A percentile compares a stretch with the other conserved stretches of the same genome.
These are phyloP conservation scores for Lodderomyces elongisporus DNA, from an alignment of 1,139 yeast genomes.

Conservation along the genomic window DNA sequence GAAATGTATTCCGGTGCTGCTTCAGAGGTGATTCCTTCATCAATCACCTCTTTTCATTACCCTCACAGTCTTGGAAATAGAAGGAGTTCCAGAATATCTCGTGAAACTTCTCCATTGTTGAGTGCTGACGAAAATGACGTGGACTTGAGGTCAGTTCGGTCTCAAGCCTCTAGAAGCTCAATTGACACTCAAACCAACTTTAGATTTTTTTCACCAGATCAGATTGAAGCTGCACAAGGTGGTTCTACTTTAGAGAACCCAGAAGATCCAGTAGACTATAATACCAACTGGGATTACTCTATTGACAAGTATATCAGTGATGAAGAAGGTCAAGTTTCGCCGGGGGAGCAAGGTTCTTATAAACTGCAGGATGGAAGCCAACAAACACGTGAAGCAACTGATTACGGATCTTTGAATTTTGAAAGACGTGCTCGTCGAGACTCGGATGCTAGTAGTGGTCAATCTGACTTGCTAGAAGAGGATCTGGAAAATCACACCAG, in stretches of 20 bases:
- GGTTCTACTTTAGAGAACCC: constrained; percentile 70
- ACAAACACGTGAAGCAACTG: constrained; percentile 15
- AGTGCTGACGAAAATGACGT: constrained; percentile 20
- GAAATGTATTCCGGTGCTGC: constrained; percentile 92
- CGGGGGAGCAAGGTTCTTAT: constrained; percentile 6
- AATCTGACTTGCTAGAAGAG: constrained; percentile 16
- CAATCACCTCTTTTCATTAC: constrained; percentile 84
- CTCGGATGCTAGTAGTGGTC: constrained; percentile 23
- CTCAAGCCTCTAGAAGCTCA: constrained; percentile 26
- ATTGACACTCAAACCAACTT: constrained; percentile 45
- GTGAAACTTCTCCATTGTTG: constrained; percentile 39
- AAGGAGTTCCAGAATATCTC: constrained; percentile 22
- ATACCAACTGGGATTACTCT: constrained; percentile 64
- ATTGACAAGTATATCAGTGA: constrained; percentile 40
- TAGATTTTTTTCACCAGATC: constrained; percentile 76
- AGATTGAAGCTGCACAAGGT: constrained; percentile 83
- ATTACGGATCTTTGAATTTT: constrained; percentile 35
- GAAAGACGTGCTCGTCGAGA: constrained; percentile 29
- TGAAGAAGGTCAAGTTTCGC: constrained; percentile 15
- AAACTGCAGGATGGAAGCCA: not conserved
- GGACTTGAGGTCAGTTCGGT: constrained; percentile 25
- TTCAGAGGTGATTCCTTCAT: constrained; percentile 83
- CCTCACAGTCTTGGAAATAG: constrained; percentile 44
- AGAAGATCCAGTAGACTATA: constrained; percentile 52
- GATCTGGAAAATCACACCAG: constrained; percentile 11